These are phyloP conservation scores for Adansonia digitata DNA, from an alignment of 345 rosid species.

Conservation along the genomic window DNA sequence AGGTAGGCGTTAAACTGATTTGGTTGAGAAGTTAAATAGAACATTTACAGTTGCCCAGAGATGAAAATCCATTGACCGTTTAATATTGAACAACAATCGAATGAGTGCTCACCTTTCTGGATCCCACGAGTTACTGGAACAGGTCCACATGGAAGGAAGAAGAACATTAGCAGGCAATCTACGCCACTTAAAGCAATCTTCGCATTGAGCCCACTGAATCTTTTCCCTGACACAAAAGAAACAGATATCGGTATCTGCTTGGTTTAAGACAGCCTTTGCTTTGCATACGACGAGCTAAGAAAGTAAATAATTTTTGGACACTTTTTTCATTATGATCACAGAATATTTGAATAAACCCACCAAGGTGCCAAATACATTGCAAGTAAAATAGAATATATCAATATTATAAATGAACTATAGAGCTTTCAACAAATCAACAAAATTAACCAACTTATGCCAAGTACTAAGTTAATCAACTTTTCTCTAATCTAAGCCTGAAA, in stretches of 20 bases:
- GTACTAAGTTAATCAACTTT: neutral
- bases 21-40: neutral
- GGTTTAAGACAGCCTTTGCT: neutral
- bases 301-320: neutral
- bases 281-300: neutral
- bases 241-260: neutral
- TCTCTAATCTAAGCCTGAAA: neutral
- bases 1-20: neutral
- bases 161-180: slow-evolving; percentile 52
- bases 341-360: slow-evolving; percentile 1
- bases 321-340: neutral
- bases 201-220: slow-evolving; percentile 75
- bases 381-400: neutral
- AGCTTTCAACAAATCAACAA: neutral
- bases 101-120: slow-evolving; percentile 47
- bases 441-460: neutral
- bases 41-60: neutral
- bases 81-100: neutral
- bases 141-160: slow-evolving; percentile 73
- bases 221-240: slow-evolving; percentile 38
- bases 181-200: slow-evolving; percentile 75
- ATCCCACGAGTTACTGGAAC: slow-evolving; percentile 61
- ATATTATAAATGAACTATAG: neutral
- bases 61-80: neutral
- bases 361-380: neutral